These are phyloP conservation scores for Cryptococcus sp. DNA, from an alignment of 1,284 basidiomycete species.

Conservation along the genomic window DNA sequence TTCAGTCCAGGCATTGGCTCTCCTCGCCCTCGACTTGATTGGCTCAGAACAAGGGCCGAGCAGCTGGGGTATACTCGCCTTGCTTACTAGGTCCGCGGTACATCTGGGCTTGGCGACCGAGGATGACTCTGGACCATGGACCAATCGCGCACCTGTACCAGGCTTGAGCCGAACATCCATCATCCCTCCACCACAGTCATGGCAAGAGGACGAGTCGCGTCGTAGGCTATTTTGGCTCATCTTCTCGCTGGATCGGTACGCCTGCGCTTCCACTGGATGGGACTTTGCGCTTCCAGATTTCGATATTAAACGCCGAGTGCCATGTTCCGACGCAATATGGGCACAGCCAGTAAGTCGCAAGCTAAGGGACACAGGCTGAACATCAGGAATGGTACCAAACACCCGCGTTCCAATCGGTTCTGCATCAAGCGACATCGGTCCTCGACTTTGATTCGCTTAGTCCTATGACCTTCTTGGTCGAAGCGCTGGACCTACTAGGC, in stretches of 20 bases:
- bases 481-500: slow-evolving; percentile 51
- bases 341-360: slow-evolving; percentile 33
- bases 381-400: slow-evolving; percentile 45
- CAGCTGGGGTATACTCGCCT: slow-evolving; percentile 51
- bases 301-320: slow-evolving; percentile 49
- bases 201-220: slow-evolving; percentile 51
- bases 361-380: background rate
- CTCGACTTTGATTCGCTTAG: slow-evolving; percentile 29
- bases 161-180: slow-evolving; percentile 46
- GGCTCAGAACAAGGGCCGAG: slow-evolving; percentile 51
- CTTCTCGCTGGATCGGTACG: slow-evolving; percentile 52
- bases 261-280: slow-evolving; percentile 52
- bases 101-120: slow-evolving; percentile 49
- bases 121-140: slow-evolving; percentile 29
- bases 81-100: slow-evolving; percentile 50
- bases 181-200: slow-evolving; percentile 44
- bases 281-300: slow-evolving; percentile 51
- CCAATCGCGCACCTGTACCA: slow-evolving; percentile 28
- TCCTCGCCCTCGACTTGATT: slow-evolving; percentile 52
- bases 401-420: slow-evolving; percentile 43
- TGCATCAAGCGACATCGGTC: slow-evolving; percentile 25
- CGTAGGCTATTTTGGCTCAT: slow-evolving; percentile 53
- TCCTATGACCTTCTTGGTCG: slow-evolving; percentile 50
- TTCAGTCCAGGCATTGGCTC: slow-evolving; percentile 49
- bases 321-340: slow-evolving; percentile 50